Evolutionary conservation across 2,329 filamentous ascomycete genomes (phyloP).

Genomic region (Fusarium luffae): DNA sequence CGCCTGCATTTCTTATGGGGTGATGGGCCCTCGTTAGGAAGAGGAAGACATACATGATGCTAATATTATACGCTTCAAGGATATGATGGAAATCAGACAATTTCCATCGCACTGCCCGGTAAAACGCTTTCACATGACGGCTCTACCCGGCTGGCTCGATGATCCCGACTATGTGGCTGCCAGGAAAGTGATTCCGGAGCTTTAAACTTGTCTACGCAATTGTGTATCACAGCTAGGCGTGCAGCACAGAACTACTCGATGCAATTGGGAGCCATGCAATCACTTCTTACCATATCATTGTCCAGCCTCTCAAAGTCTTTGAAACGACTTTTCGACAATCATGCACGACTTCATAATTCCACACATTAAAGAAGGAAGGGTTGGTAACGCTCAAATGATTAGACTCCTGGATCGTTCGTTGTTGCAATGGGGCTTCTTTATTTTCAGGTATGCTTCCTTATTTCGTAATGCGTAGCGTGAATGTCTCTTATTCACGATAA

Average conservation of each 20-base stretch:
- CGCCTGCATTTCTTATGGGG: conserved; percentile 34
- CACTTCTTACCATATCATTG: conserved; percentile 31
- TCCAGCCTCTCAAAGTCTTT: conserved; percentile 1
- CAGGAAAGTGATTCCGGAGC: not conserved
- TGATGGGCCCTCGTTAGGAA: conserved; percentile 15
- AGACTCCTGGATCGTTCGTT: not conserved
- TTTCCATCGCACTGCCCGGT: not conserved
- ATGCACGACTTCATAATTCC: not conserved
- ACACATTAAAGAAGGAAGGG: not conserved
- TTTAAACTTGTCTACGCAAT: not conserved
- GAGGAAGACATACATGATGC: conserved; percentile 18
- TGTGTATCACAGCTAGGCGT: conserved; percentile 10
- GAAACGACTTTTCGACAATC: not conserved
- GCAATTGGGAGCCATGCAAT: conserved; percentile 11
- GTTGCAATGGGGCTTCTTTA: not conserved
- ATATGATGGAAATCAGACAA: conserved; percentile 39
- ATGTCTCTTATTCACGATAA: conserved; percentile 3
- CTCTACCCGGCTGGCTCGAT: conserved; percentile 1
- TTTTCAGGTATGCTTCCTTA: conserved; percentile 1
- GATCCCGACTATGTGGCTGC: conserved; percentile 3
- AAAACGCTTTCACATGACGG: not conserved
- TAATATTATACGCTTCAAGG: conserved; percentile 2
- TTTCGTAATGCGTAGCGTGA: conserved; percentile 12
- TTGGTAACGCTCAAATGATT: not conserved
- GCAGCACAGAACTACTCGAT: conserved; percentile 22